A percentile compares a stretch with the other conserved stretches of the same genome.
phyloP scores from a whole-genome alignment of 495 filamentous ascomycete genomes.

The Penicillium alfredii region DNA sequence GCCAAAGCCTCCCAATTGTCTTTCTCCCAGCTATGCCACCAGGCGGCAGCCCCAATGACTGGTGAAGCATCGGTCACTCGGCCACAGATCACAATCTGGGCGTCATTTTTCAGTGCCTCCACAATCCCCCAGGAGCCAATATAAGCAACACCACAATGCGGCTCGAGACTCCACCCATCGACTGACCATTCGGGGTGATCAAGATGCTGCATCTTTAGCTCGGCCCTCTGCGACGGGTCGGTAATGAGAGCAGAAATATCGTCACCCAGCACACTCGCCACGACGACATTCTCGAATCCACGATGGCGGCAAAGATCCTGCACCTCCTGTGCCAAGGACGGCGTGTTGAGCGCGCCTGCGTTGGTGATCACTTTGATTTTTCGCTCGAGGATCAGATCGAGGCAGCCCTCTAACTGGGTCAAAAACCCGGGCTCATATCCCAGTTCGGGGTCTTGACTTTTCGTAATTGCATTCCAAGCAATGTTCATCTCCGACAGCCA shows the following conservation, averaged over 20 bases:
- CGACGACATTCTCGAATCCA: conserved; percentile 2
- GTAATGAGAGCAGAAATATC: conserved; percentile 9
- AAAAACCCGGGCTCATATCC: conserved; percentile 20
- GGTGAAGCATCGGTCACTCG: conserved; percentile 39
- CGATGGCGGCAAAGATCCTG: conserved; percentile 2
- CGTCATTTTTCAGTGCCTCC: conserved; percentile 33
- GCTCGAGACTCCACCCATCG: conserved; percentile 8
- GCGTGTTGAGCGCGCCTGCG: conserved; percentile 25
- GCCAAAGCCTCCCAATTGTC: conserved; percentile 31
- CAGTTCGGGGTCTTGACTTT: conserved; percentile 8
- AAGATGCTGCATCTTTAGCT: conserved; percentile 4
- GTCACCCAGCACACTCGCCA: conserved; percentile 11
- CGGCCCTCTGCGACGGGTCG: conserved; percentile 1
- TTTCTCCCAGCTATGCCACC: conserved; percentile 31
- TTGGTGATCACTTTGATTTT: conserved; percentile 29
- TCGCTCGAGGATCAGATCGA: conserved; percentile 19
- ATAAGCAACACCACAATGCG: conserved; percentile 10
- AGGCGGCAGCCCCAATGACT: conserved; percentile 34
- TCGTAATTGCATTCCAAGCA: conserved; percentile 16
- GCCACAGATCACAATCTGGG: conserved; percentile 44
- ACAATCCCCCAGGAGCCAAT: conserved; percentile 36
- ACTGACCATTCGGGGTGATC: conserved; percentile 9
- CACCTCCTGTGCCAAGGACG: conserved; percentile 18
- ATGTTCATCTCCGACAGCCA: conserved; percentile 29
- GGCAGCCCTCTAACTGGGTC: conserved; percentile 8